These are phyloP conservation scores for Spathaspora hagerdaliae DNA, from an alignment of 805 yeast species.

Conservation along the genomic window DNA sequence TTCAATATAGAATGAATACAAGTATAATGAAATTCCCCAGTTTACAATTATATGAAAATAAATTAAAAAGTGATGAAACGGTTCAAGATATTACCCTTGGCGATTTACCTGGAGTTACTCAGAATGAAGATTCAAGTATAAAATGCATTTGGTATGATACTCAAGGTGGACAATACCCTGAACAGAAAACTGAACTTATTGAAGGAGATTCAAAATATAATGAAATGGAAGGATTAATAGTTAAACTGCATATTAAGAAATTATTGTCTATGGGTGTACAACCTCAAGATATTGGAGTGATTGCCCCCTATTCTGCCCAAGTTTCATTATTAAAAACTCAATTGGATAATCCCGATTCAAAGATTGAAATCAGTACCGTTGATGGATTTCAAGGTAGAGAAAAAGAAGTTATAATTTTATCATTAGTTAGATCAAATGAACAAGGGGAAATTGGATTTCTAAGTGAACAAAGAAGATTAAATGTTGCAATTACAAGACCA, in stretches of 20 bases:
- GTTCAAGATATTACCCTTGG: slow-evolving; percentile 50
- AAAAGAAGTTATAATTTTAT: slow-evolving; percentile 77
- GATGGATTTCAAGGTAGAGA: slow-evolving; percentile 98
- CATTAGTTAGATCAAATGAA: slow-evolving; percentile 80
- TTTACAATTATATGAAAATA: slow-evolving; percentile 54
- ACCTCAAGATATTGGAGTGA: slow-evolving; percentile 67
- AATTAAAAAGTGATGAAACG: slow-evolving; percentile 56
- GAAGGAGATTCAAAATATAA: slow-evolving; percentile 62
- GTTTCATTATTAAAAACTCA: slow-evolving; percentile 56
- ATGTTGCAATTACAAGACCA: slow-evolving; percentile 92
- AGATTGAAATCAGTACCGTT: slow-evolving; percentile 78
- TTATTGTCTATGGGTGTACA: slow-evolving; percentile 52
- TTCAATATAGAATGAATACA: slow-evolving; percentile 86
- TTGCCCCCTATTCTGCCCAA: slow-evolving; percentile 90
- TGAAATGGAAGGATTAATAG: slow-evolving; percentile 70
- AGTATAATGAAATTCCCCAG: slow-evolving; percentile 80
- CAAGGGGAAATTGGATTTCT: slow-evolving; percentile 74
- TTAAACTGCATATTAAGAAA: slow-evolving; percentile 49
- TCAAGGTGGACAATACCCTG: slow-evolving; percentile 82
- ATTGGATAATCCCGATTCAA: slow-evolving; percentile 5
- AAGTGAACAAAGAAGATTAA: slow-evolving; percentile 71
- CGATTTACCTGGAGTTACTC: slow-evolving; percentile 46
- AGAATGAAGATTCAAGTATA: slow-evolving; percentile 51
- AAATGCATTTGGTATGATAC: slow-evolving; percentile 86
- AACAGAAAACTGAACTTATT: slow-evolving; percentile 30